A percentile compares a stretch with the other conserved stretches of the same genome.
phyloP scores from a whole-genome alignment of 2,329 filamentous ascomycete genomes.

The Rugonectria rugulosa region DNA sequence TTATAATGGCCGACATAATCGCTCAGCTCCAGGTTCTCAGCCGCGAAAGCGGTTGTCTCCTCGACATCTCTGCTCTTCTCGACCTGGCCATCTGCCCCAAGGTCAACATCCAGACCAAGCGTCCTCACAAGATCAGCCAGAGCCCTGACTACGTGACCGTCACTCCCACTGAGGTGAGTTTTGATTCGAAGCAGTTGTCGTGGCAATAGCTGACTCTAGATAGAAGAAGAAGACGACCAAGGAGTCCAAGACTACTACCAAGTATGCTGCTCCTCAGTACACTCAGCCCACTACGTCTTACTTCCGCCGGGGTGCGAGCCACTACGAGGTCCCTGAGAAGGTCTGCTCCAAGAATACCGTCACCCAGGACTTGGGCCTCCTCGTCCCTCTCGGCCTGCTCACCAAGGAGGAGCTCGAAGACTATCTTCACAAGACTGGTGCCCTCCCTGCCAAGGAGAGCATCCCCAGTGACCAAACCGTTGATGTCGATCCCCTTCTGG shows the following conservation, averaged over 20 bases:
- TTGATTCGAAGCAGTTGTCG: background rate
- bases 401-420: slow-evolving; percentile 31
- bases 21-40: slow-evolving; percentile 31
- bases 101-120: slow-evolving; percentile 29
- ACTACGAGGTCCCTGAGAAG: slow-evolving; percentile 28
- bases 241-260: background rate
- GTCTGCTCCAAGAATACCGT: slow-evolving; percentile 33
- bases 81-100: slow-evolving; percentile 31
- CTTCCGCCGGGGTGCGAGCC: slow-evolving; percentile 14
- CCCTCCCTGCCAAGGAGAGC: background rate
- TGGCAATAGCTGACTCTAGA: background rate
- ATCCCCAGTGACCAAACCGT: background rate
- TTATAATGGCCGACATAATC: slow-evolving; percentile 32
- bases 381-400: slow-evolving; percentile 31
- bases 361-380: slow-evolving; percentile 29
- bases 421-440: slow-evolving; percentile 31
- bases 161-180: slow-evolving; percentile 26
- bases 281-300: too few relatives aligned
- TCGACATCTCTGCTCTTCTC: slow-evolving; percentile 33
- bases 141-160: slow-evolving; percentile 31
- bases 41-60: slow-evolving; percentile 28
- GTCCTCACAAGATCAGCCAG: slow-evolving; percentile 26
- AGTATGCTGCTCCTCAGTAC: too few relatives aligned
- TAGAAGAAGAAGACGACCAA: slow-evolving; percentile 3
- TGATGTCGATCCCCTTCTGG: background rate